These are phyloP conservation scores for Beauveria bassiana DNA, from an alignment of 2,329 filamentous ascomycete genomes.

Conservation along the genomic window DNA sequence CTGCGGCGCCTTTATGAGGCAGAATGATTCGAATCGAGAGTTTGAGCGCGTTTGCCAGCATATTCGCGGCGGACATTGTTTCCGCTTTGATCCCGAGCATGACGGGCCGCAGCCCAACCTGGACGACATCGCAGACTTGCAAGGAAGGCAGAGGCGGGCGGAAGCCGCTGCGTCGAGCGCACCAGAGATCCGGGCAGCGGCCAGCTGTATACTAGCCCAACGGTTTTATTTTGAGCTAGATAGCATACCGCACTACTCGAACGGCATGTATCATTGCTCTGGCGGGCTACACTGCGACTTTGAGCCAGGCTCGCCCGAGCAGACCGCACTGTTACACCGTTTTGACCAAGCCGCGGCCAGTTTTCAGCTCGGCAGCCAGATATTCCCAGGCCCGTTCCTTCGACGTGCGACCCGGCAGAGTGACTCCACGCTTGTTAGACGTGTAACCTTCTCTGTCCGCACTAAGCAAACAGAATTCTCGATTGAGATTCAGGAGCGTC, in stretches of 20 bases:
- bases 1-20: background rate
- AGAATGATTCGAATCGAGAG: background rate
- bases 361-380: background rate
- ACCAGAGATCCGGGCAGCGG: background rate
- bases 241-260: background rate
- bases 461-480: background rate
- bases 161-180: background rate
- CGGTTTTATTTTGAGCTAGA: background rate
- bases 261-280: background rate
- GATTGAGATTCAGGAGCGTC: background rate
- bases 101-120: background rate
- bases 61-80: background rate
- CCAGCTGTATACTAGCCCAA: background rate
- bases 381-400: background rate
- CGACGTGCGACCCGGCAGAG: background rate
- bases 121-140: background rate
- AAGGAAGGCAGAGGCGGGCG: background rate
- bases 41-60: background rate
- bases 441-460: background rate
- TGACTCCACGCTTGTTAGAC: background rate
- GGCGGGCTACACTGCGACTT: background rate
- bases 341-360: background rate
- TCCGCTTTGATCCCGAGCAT: background rate
- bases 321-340: background rate
- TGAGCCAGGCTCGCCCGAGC: background rate